phyloP scores from a whole-genome alignment of 2,329 filamentous ascomycete species.

The Penicillium sp. region DNA sequence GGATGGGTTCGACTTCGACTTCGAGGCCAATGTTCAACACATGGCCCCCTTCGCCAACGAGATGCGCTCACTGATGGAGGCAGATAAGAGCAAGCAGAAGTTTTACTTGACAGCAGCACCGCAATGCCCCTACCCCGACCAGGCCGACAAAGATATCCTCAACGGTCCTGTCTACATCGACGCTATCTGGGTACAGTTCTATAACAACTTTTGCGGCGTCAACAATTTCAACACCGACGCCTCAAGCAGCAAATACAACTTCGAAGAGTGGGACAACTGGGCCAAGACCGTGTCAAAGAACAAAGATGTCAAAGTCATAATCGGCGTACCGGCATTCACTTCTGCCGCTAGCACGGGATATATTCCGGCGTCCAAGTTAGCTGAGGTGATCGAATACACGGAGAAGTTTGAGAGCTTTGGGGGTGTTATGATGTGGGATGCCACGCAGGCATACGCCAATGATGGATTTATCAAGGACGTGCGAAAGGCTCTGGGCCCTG shows the following conservation, averaged over 20 bases:
- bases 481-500: conserved; percentile 32
- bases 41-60: conserved; percentile 60
- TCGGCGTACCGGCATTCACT: conserved; percentile 59
- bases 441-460: conserved; percentile 60
- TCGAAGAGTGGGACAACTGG: conserved; percentile 64
- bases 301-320: conserved; percentile 57
- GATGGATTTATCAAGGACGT: conserved; percentile 53
- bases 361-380: conserved; percentile 46
- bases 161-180: conserved; percentile 56
- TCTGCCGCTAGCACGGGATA: conserved; percentile 58
- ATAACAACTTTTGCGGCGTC: conserved; percentile 66
- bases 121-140: conserved; percentile 66
- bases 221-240: conserved; percentile 49
- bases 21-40: conserved; percentile 61
- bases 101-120: conserved; percentile 64
- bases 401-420: conserved; percentile 60
- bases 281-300: conserved; percentile 58
- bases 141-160: conserved; percentile 57
- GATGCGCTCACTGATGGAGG: conserved; percentile 56
- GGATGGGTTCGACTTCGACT: conserved; percentile 76
- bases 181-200: conserved; percentile 64
- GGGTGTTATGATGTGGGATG: conserved; percentile 69
- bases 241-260: conserved; percentile 58
- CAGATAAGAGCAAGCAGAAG: conserved; percentile 51
- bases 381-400: conserved; percentile 52